Conservation (phyloP, 768 basidiomycete species). For the Myochromella boudieri region DNA sequence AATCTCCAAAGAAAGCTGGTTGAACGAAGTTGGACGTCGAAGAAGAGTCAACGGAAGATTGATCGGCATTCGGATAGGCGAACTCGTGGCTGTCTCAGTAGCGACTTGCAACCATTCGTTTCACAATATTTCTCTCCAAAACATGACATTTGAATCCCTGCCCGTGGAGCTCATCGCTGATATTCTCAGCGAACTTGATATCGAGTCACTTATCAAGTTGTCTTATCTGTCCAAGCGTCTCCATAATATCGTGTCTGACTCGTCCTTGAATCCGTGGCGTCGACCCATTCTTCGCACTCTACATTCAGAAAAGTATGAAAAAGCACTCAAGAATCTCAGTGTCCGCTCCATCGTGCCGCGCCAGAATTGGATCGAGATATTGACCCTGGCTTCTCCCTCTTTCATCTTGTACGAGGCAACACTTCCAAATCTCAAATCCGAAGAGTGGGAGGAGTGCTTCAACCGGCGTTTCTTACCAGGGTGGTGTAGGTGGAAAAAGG, state of each 20-base stretch:
- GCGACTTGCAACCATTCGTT: too few species aligned
- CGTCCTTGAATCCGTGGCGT: constrained; percentile 75
- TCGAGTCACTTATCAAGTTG: constrained; percentile 55
- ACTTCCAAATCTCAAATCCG: constrained; percentile 61
- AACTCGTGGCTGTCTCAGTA: too few species aligned
- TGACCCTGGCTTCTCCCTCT: constrained; percentile 57
- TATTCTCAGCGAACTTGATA: constrained; percentile 67
- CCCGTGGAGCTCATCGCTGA: constrained; percentile 80
- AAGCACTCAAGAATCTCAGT: constrained; percentile 55
- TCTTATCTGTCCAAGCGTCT: constrained; percentile 64
- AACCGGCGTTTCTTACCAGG: constrained; percentile 70
- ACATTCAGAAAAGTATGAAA: constrained; percentile 44
- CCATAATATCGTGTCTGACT: constrained; percentile 56
- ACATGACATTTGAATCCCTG: constrained; percentile 42
- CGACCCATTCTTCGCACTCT: constrained; percentile 65
- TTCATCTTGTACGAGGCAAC: constrained; percentile 71
- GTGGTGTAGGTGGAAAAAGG: constrained; percentile 72
- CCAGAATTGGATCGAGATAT: constrained; percentile 78
- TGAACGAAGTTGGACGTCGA: too few species aligned
- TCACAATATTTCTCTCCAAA: too few species aligned
- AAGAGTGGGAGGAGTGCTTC: constrained; percentile 79
- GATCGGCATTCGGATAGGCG: too few species aligned
- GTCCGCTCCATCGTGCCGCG: constrained; percentile 65
- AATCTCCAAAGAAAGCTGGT: too few species aligned
- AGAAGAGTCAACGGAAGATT: not conserved